Conservation (phyloP, 1,139 yeast genomes). For the Kazachstania sp. region DNA sequence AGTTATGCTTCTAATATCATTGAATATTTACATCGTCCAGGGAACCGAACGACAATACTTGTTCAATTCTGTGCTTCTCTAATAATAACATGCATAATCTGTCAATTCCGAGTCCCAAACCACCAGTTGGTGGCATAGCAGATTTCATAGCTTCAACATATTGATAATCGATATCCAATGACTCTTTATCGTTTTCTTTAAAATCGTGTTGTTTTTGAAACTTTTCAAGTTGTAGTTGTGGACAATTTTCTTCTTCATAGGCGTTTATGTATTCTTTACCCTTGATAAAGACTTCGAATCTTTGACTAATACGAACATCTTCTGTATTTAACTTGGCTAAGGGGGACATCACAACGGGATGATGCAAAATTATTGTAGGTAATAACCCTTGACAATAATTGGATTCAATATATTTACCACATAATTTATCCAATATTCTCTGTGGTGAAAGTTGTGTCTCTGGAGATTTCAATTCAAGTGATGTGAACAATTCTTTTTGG, state of each 20-base stretch:
- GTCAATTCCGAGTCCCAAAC: constrained; percentile 95
- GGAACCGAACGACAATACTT: constrained; percentile 76
- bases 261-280: constrained; percentile 87
- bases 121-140: constrained; percentile 97
- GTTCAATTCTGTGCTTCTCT: constrained; percentile 58
- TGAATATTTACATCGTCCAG: constrained; percentile 61
- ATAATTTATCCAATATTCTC: constrained; percentile 58
- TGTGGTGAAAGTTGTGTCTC: constrained; percentile 33
- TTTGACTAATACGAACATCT: constrained; percentile 19
- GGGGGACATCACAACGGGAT: constrained; percentile 82
- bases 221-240: constrained; percentile 55
- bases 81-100: constrained; percentile 74
- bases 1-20: constrained; percentile 19
- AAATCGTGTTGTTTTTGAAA: constrained; percentile 48
- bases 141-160: constrained; percentile 74
- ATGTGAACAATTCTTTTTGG: constrained; percentile 2
- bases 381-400: constrained; percentile 39
- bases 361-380: constrained; percentile 74
- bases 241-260: constrained; percentile 93
- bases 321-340: constrained; percentile 48
- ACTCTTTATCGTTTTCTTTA: constrained; percentile 49
- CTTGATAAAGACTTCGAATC: constrained; percentile 78
- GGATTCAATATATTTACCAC: constrained; percentile 51
- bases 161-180: constrained; percentile 61
- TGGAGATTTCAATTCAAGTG: not conserved